These are phyloP conservation scores for Clarireedia paspali DNA, from an alignment of 2,329 filamentous ascomycete genomes.

Conservation along the genomic window DNA sequence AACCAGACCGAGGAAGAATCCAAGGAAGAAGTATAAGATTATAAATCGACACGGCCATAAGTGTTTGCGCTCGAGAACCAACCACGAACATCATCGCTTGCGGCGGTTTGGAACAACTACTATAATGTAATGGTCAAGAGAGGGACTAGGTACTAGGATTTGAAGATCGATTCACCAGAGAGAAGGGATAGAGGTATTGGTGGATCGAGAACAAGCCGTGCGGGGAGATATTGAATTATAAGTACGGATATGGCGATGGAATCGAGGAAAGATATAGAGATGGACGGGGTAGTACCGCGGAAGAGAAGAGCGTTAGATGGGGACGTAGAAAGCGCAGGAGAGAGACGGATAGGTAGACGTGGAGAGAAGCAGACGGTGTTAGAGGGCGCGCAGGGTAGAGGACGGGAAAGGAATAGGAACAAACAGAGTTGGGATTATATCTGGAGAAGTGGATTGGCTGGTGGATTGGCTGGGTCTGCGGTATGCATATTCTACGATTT, in stretches of 20 bases:
- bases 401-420: constrained; percentile 27
- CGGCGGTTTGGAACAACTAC: too few species aligned
- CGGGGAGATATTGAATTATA: background rate
- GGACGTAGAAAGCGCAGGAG: background rate
- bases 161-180: too few species aligned
- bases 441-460: constrained; percentile 74
- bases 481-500: constrained; percentile 40
- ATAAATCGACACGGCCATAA: too few species aligned
- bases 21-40: too few species aligned
- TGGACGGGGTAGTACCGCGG: constrained; percentile 40
- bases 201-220: too few species aligned
- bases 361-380: background rate
- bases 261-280: background rate
- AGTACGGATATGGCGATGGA: constrained; percentile 1
- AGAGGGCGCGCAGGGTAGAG: background rate
- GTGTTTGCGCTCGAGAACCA: too few species aligned
- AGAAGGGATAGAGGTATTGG: too few species aligned
- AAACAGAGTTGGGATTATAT: constrained; percentile 79
- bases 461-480: constrained; percentile 84
- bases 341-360: background rate
- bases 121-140: too few species aligned
- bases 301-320: constrained; percentile 43
- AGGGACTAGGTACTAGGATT: too few species aligned
- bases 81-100: too few species aligned
- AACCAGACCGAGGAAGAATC: too few species aligned